These are phyloP conservation scores for Cenchrus americanus DNA, from an alignment of 176 grass and related monocot genomes.

Conservation along the genomic window DNA sequence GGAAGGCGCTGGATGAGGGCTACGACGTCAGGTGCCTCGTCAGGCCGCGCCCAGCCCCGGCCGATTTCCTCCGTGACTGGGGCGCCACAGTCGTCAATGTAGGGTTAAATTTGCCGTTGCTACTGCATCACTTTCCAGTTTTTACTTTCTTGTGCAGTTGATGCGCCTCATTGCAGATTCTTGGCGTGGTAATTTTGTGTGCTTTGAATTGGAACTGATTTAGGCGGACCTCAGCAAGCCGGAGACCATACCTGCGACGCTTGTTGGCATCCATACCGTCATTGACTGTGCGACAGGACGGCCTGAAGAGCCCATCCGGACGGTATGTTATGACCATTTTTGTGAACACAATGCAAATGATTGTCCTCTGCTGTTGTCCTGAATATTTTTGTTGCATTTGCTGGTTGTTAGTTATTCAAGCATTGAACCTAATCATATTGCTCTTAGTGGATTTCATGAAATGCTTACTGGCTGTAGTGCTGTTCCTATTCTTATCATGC, in stretches of 20 bases:
- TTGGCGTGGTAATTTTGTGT: constrained; percentile 9
- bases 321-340: constrained; percentile 51
- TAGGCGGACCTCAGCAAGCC: constrained; percentile 96
- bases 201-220: constrained; percentile 36
- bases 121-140: background rate
- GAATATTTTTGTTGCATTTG: background rate
- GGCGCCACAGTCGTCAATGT: constrained; percentile 95
- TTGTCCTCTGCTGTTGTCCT: background rate
- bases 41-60: constrained; percentile 86
- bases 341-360: background rate
- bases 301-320: constrained; percentile 90
- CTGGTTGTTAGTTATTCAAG: background rate
- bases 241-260: constrained; percentile 92
- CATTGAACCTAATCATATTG: background rate
- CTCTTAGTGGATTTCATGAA: background rate
- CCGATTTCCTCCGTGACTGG: constrained; percentile 96
- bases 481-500: background rate
- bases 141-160: background rate
- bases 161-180: background rate
- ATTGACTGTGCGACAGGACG: constrained; percentile 97
- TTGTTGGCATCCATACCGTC: constrained; percentile 87
- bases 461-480: background rate
- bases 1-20: constrained; percentile 92
- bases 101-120: constrained; percentile 17
- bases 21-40: constrained; percentile 98